Percentiles rank a stretch among this genome's conserved stretches.
These are phyloP conservation scores for Murraya koenigii DNA, from an alignment of 345 rosid genomes.

Conservation along the genomic window DNA sequence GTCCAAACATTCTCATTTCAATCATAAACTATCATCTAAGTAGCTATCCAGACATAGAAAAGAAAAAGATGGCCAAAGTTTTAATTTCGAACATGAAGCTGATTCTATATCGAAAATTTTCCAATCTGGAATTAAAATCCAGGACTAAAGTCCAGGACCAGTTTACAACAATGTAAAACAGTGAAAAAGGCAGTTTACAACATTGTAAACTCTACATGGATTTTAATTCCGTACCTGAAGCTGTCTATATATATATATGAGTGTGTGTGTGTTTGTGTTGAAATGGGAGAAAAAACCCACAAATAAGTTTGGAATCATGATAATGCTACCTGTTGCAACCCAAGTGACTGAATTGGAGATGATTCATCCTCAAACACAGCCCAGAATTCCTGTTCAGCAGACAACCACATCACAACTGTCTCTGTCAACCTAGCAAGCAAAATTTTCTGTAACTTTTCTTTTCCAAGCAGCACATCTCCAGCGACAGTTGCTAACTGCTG, in stretches of 20 bases:
- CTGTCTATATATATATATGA: no score
- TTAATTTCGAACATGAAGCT: no score
- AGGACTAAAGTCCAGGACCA: no score
- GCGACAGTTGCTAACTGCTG: conserved; percentile 95
- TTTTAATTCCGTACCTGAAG: no score
- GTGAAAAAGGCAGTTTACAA: no score
- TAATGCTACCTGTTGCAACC: conserved; percentile 78
- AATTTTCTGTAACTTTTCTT: conserved; percentile 87
- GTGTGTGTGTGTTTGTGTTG: no score
- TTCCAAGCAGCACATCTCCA: conserved; percentile 87
- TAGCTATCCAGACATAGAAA: not conserved
- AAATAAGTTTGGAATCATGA: not conserved
- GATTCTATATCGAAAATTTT: no score
- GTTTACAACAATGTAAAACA: no score
- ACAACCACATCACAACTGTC: conserved; percentile 93
- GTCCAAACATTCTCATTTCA: not conserved
- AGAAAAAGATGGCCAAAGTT: not conserved
- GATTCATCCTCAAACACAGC: conserved; percentile 80
- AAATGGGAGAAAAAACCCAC: not conserved
- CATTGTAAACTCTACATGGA: no score
- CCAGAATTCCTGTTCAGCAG: conserved; percentile 96
- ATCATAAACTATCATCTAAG: not conserved
- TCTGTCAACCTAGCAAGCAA: conserved; percentile 94
- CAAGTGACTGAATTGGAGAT: conserved; percentile 65
- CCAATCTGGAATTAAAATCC: no score